A percentile compares a stretch with the other conserved stretches of the same genome.
These are phyloP conservation scores for Beverwykella pulmonaria DNA, from an alignment of 495 filamentous ascomycete species.

Conservation along the genomic window DNA sequence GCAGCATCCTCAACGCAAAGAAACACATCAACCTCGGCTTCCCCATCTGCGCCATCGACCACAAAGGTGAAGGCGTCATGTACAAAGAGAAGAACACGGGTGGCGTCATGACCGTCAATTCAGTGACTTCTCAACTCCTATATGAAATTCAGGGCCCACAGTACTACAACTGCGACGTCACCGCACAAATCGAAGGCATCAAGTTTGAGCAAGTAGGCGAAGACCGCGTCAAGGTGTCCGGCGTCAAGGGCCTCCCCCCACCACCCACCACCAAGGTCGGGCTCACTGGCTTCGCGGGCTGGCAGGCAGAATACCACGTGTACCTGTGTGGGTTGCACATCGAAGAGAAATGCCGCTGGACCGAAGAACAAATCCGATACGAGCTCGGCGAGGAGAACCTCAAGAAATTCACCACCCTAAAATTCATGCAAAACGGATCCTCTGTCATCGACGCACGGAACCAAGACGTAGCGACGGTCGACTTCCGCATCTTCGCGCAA, in stretches of 20 bases:
- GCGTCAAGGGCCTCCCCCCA: constrained; percentile 33
- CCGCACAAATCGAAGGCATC: constrained; percentile 32
- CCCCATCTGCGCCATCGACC: constrained; percentile 38
- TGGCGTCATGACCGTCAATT: constrained; percentile 30
- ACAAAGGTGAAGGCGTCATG: constrained; percentile 31
- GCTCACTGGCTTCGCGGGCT: constrained; percentile 35
- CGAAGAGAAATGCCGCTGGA: constrained; percentile 37
- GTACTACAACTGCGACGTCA: constrained; percentile 42
- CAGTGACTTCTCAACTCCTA: constrained; percentile 35
- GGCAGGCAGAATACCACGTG: constrained; percentile 37
- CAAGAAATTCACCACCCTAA: constrained; percentile 40
- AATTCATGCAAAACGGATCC: constrained; percentile 46
- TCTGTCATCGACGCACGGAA: constrained; percentile 40
- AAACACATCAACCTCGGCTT: constrained; percentile 36
- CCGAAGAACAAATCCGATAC: constrained; percentile 34
- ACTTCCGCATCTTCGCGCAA: constrained; percentile 38
- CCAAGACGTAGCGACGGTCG: constrained; percentile 36
- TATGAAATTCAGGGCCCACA: constrained; percentile 41
- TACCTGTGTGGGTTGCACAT: constrained; percentile 39
- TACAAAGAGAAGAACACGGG: constrained; percentile 32
- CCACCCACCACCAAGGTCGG: constrained; percentile 39
- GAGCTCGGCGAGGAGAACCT: constrained; percentile 30
- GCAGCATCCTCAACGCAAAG: background rate
- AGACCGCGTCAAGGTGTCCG: constrained; percentile 33
- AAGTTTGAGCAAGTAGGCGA: constrained; percentile 35